phyloP scores from a whole-genome alignment of 1,284 basidiomycete genomes.

The Cutaneotrichosporon sp. region DNA sequence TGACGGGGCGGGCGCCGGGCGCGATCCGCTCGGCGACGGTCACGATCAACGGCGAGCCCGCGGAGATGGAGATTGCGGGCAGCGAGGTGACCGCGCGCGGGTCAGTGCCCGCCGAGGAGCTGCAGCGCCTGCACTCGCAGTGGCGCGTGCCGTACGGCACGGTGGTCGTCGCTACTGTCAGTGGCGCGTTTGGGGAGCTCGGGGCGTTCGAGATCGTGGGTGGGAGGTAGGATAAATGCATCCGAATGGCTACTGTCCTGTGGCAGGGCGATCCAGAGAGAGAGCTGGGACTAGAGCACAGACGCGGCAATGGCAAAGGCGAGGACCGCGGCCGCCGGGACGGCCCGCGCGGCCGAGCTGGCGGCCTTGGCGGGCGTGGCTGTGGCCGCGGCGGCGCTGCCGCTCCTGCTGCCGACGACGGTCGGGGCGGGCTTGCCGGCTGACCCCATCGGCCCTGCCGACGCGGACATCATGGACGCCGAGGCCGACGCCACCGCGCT shows the following conservation, averaged over 20 bases:
- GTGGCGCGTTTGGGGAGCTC: not conserved
- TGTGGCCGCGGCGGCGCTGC: no score
- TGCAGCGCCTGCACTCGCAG: conserved; percentile 10
- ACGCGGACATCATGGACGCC: not conserved
- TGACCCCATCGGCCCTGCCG: not conserved
- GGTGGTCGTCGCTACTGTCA: conserved; percentile 3
- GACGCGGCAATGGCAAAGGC: no score
- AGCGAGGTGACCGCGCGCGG: not conserved
- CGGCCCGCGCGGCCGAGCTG: no score
- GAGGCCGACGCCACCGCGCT: not conserved
- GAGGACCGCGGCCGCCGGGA: no score
- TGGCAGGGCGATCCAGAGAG: no score
- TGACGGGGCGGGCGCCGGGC: not conserved
- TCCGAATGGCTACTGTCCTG: no score
- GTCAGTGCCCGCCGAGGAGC: not conserved
- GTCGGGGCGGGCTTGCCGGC: not conserved
- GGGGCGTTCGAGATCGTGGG: conserved; percentile 1
- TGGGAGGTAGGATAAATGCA: not conserved
- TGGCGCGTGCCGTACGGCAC: conserved; percentile 15
- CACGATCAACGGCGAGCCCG: conserved; percentile 7
- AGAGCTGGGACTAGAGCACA: no score
- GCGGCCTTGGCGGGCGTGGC: no score
- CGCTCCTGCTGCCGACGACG: no score
- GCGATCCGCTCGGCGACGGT: conserved; percentile 1
- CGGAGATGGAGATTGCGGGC: not conserved